These are phyloP conservation scores for Candida sakaeoensis DNA, from an alignment of 805 yeast species.

Conservation along the genomic window DNA sequence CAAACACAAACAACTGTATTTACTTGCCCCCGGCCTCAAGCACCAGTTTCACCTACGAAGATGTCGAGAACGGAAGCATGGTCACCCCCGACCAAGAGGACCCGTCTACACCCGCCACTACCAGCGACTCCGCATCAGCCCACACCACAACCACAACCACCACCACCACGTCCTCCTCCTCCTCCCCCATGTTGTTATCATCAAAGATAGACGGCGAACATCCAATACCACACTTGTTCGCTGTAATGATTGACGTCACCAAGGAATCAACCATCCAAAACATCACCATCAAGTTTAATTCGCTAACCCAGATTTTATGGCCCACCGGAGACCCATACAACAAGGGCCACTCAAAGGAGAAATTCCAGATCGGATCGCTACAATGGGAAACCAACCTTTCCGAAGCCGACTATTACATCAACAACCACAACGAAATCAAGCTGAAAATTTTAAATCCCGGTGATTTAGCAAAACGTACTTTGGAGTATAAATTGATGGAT, in stretches of 20 bases:
- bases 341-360: conserved; percentile 41
- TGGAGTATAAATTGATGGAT: conserved; percentile 24
- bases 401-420: conserved; percentile 45
- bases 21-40: conserved; percentile 38
- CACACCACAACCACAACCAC: neutral
- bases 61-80: conserved; percentile 38
- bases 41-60: conserved; percentile 40
- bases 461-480: conserved; percentile 39
- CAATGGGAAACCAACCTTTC: conserved; percentile 43
- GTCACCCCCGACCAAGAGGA: conserved; percentile 10
- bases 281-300: conserved; percentile 40
- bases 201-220: conserved; percentile 35
- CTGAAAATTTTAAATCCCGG: conserved; percentile 40
- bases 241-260: conserved; percentile 43
- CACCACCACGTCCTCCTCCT: neutral
- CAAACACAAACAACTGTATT: conserved; percentile 38
- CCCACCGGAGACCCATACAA: conserved; percentile 51
- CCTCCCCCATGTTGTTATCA: conserved; percentile 34
- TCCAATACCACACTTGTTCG: conserved; percentile 52
- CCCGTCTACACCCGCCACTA: neutral
- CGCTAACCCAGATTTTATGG: conserved; percentile 48
- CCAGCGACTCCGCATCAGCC: too few species aligned
- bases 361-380: conserved; percentile 44
- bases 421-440: conserved; percentile 37
- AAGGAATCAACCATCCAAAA: conserved; percentile 33